Base-by-base conservation (phyloP, 371 early-diverging fungal genomes). In the Mortierella sp. region DNA sequence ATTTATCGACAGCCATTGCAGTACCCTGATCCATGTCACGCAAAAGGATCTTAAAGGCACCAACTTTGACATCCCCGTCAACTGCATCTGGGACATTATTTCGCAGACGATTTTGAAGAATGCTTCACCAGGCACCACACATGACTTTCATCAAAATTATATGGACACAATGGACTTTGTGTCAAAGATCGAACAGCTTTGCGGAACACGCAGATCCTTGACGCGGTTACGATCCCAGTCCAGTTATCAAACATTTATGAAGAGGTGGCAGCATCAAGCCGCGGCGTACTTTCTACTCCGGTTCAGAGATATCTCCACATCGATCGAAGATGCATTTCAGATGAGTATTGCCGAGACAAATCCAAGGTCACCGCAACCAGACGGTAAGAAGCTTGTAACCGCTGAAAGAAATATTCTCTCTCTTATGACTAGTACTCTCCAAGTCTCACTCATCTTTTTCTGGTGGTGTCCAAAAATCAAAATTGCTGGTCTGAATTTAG, bases 241-340 rank as follows among this genome's bases (percentile, higher is more conserved):
- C 2, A 72, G 78, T 2, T 93, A 92, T 52, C 67, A 82, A 11
- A 90, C 89, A 6, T 92, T 92, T 61, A 87, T 92, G 85, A 90
- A 86, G 55, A 80, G 85, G 56, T 93, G 93, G 93, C 90, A 93
- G 49, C 78, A 93, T 0, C 73, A 84, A n/a, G n/a, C n/a, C n/a
- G n/a, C n/a, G 0, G 87, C 91, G 2, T 94, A 94, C 57, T 93
- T 90, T 60, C 90, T 89, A 64, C 78, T 93, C 7, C 72, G 93
- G 82, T 88, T 79, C 62, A 42, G 37, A 46, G 57, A 70, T 47
- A 72, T 79, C 14, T 60, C 64, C 17, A 26, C 32, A 24, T 30
- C 64, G 6, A 41, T 75, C 14, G 76, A 75, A 30, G 64, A 56
- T 24, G 76, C 64, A 3, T 26, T 75, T 28, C 76, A 75, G 43